Conservation (phyloP, 495 filamentous ascomycete genomes). For the Talaromyces nanjingensis region DNA sequence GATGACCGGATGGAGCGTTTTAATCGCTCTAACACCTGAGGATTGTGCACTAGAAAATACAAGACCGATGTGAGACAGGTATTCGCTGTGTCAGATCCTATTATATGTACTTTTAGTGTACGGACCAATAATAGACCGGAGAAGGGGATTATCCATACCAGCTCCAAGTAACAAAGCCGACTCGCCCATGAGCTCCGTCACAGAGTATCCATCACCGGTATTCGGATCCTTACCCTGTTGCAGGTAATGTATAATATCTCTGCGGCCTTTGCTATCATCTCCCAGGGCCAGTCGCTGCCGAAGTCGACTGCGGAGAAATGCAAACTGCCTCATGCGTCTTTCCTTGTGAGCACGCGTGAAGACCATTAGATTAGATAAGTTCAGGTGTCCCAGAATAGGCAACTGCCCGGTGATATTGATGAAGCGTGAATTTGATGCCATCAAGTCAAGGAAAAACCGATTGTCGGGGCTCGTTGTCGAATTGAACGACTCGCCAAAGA, state of each 20-base stretch:
- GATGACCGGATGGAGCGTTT: conserved; percentile 47
- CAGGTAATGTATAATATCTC: conserved; percentile 5
- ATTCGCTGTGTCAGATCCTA: conserved; percentile 50
- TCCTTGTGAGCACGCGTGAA: background rate
- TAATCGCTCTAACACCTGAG: conserved; percentile 36
- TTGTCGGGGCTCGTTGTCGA: conserved; percentile 52
- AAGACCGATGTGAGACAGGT: conserved; percentile 54
- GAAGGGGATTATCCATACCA: background rate
- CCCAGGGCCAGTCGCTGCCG: background rate
- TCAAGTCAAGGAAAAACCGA: conserved; percentile 37
- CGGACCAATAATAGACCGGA: too few relatives aligned
- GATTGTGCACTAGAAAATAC: conserved; percentile 53
- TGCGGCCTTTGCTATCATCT: background rate
- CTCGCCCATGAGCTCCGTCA: background rate
- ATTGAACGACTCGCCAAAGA: conserved; percentile 61
- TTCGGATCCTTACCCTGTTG: background rate
- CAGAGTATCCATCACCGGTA: background rate
- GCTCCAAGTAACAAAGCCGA: background rate
- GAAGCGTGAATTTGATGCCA: background rate
- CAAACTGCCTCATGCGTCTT: background rate
- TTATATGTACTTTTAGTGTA: background rate
- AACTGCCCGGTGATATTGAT: background rate
- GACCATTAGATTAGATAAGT: background rate
- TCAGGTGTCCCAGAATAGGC: background rate
- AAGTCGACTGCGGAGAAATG: background rate